Conservation (phyloP, 1,284 basidiomycete genomes). For the Peniophora sp. region DNA sequence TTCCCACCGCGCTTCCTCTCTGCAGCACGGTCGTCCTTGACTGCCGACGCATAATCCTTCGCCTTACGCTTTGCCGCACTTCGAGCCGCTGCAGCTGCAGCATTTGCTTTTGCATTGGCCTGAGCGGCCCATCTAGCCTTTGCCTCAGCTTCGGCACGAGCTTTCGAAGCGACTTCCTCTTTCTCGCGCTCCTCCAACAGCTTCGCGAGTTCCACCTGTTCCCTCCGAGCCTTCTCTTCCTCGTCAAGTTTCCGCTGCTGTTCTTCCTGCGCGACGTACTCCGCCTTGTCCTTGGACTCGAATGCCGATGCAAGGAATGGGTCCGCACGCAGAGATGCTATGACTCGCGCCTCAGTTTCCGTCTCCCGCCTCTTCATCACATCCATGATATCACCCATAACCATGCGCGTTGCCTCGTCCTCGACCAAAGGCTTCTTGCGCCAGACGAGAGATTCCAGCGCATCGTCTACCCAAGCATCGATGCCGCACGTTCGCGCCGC, state of each 20-base stretch:
- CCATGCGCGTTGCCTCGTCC: neutral
- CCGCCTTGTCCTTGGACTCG: neutral
- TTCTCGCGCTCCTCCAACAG: neutral
- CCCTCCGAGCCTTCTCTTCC: constrained; percentile 1
- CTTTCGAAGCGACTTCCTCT: neutral
- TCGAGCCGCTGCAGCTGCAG: too few species aligned
- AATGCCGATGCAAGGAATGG: too few species aligned
- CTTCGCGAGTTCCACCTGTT: neutral
- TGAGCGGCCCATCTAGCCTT: neutral
- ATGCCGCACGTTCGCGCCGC: neutral
- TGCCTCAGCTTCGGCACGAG: constrained; percentile 1
- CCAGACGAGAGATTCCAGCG: neutral
- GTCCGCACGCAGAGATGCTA: too few species aligned
- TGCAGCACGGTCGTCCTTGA: too few species aligned
- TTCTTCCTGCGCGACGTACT: constrained; percentile 4
- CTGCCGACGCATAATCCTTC: too few species aligned
- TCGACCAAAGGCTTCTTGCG: neutral
- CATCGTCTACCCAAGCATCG: neutral
- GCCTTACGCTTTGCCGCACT: too few species aligned
- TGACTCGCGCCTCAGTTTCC: too few species aligned
- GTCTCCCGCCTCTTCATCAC: neutral
- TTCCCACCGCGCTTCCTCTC: too few species aligned
- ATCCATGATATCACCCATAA: neutral
- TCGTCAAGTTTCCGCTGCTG: neutral
- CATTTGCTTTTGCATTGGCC: neutral